Percentiles rank a stretch among this genome's conserved stretches.
Evolutionary conservation across 2,329 filamentous ascomycete species (phyloP).

Genomic region (Penicillium sp.): DNA sequence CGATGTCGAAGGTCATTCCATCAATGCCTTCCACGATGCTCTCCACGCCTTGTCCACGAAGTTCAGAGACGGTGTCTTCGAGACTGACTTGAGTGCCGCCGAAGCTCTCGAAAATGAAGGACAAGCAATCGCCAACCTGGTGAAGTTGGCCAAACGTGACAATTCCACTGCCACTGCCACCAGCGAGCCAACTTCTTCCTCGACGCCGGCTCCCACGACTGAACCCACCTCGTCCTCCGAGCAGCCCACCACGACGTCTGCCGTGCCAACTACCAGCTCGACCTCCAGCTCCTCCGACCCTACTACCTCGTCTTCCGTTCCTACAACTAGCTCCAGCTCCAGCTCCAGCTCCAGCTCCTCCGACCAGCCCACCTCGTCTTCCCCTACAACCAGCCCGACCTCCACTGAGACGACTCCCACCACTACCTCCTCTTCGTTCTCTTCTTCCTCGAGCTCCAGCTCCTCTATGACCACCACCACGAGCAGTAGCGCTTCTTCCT

Average conservation of each 20-base stretch:
- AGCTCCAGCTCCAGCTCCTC: constrained; percentile 14
- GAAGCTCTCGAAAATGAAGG: constrained; percentile 66
- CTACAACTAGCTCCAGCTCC: constrained; percentile 11
- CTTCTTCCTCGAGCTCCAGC: constrained; percentile 1
- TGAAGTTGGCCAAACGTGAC: constrained; percentile 68
- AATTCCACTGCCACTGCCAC: constrained; percentile 32
- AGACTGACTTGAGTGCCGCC: constrained; percentile 66
- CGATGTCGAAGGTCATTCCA: constrained; percentile 60
- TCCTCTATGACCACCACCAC: constrained; percentile 5
- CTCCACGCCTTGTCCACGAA: constrained; percentile 66
- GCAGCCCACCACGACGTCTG: constrained; percentile 4
- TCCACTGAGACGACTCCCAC: constrained; percentile 33
- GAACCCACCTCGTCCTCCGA: constrained; percentile 15
- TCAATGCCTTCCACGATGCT: constrained; percentile 60
- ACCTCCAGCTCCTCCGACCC: constrained; percentile 17
- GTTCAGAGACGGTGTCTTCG: constrained; percentile 71
- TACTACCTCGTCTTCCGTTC: constrained; percentile 1
- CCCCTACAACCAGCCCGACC: constrained; percentile 5
- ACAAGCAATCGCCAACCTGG: constrained; percentile 63
- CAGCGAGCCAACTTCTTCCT: constrained; percentile 19
- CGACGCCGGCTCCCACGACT: constrained; percentile 20
- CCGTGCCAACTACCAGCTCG: constrained; percentile 5
- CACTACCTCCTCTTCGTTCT: constrained; percentile 6
- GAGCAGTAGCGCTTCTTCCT: constrained; percentile 1
- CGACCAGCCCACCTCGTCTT: constrained; percentile 7